Conservation (phyloP, 2,329 filamentous ascomycete species). For the Nemania serpens region DNA sequence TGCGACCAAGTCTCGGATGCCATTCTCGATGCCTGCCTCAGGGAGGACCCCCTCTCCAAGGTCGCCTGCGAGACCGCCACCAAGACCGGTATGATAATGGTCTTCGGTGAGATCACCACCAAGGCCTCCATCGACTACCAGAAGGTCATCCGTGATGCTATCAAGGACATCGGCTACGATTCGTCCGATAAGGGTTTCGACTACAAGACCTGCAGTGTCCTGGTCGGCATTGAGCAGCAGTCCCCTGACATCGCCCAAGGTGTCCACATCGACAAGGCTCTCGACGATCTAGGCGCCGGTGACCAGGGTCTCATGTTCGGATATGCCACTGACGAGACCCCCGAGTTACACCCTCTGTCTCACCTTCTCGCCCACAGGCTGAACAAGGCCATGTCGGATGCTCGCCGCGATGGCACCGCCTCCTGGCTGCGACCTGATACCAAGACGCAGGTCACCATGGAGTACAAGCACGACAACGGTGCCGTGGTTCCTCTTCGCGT, state of each 20-base stretch:
- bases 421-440: constrained; percentile 98
- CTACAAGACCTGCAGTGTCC: constrained; percentile 99
- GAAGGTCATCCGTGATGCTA: constrained; percentile 89
- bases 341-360: constrained; percentile 93
- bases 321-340: constrained; percentile 98
- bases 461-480: constrained; percentile 96
- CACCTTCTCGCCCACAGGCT: constrained; percentile 95
- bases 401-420: constrained; percentile 83
- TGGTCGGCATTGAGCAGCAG: constrained; percentile 99
- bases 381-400: constrained; percentile 90
- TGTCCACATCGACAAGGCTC: constrained; percentile 95
- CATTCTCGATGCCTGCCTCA: constrained; percentile 95
- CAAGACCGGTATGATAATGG: constrained; percentile 99
- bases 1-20: constrained; percentile 98
- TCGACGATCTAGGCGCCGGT: constrained; percentile 97
- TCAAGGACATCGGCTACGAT: constrained; percentile 99
- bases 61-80: constrained; percentile 98
- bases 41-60: constrained; percentile 95
- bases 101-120: constrained; percentile 98
- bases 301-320: constrained; percentile 99
- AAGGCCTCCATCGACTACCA: constrained; percentile 97
- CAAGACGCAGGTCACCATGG: constrained; percentile 99
- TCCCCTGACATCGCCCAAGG: constrained; percentile 98
- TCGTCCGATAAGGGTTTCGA: constrained; percentile 97
- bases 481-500: constrained; percentile 91